phyloP scores from a whole-genome alignment of 441 rosid genomes.

The Breynia disticha region DNA sequence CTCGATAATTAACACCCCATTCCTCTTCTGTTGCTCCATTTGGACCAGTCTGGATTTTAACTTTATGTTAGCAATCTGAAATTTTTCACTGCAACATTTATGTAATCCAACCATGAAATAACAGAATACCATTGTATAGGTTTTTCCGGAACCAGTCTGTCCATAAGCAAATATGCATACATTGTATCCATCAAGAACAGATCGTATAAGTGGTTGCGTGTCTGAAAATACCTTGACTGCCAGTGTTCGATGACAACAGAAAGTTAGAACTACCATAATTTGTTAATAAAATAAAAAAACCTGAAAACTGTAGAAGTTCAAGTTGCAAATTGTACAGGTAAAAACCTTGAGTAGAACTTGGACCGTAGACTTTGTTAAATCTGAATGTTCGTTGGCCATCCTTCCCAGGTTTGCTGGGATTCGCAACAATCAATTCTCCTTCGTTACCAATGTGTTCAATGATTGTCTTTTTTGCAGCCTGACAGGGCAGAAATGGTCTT shows the following conservation, averaged over 20 bases:
- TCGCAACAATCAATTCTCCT: slow-evolving; percentile 55
- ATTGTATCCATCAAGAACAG: slow-evolving; percentile 80
- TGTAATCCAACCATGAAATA: neutral
- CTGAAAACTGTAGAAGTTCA: neutral
- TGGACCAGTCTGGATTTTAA: slow-evolving; percentile 68
- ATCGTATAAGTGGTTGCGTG: slow-evolving; percentile 78
- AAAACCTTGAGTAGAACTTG: slow-evolving; percentile 73
- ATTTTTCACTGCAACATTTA: neutral
- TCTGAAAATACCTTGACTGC: slow-evolving; percentile 88
- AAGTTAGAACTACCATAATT: slow-evolving; percentile 2
- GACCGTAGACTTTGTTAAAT: slow-evolving; percentile 71
- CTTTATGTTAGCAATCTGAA: neutral
- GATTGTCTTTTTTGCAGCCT: slow-evolving; percentile 32
- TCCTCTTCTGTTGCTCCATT: slow-evolving; percentile 56
- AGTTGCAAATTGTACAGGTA: neutral
- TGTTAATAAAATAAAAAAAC: too few species aligned
- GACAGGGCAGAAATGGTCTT: slow-evolving; percentile 67
- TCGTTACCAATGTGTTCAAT: slow-evolving; percentile 57
- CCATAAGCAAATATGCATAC: slow-evolving; percentile 97
- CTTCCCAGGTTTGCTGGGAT: slow-evolving; percentile 71
- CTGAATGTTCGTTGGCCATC: slow-evolving; percentile 56
- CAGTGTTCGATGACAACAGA: slow-evolving; percentile 9
- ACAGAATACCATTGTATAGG: slow-evolving; percentile 70
- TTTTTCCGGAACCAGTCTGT: slow-evolving; percentile 95
- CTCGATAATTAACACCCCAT: slow-evolving; percentile 96